These are phyloP conservation scores for Magnolia officinalis DNA, from an alignment of 164 flowering plant genomes.

Conservation along the genomic window DNA sequence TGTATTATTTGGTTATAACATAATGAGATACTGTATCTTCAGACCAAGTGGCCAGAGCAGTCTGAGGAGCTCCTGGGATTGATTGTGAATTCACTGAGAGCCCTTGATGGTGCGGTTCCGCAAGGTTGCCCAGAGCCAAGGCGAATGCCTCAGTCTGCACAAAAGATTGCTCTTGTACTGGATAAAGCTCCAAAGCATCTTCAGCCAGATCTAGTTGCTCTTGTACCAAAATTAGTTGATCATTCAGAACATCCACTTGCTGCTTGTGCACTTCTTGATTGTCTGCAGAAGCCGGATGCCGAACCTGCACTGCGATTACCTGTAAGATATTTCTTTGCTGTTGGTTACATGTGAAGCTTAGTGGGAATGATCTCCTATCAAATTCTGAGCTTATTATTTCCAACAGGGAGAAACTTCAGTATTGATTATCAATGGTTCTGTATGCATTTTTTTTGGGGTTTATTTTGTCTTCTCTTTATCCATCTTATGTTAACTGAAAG, in stretches of 20 bases:
- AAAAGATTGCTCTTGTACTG: conserved; percentile 86
- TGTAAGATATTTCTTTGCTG: conserved; percentile 38
- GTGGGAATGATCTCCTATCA: neutral
- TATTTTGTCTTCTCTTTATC: neutral
- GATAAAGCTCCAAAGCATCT: conserved; percentile 98
- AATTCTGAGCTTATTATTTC: neutral
- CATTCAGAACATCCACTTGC: conserved; percentile 94
- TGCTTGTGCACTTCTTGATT: conserved; percentile 84
- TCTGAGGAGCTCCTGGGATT: conserved; percentile 99
- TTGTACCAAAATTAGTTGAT: conserved; percentile 94
- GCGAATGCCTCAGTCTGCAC: conserved; percentile 88
- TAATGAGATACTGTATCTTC: conserved; percentile 16
- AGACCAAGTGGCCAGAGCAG: conserved; percentile 88
- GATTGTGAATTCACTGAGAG: conserved; percentile 90
- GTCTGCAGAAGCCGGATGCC: conserved; percentile 78
- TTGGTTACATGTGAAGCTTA: neutral
- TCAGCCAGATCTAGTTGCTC: conserved; percentile 80
- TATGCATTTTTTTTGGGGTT: neutral
- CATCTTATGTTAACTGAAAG: neutral
- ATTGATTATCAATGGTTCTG: neutral
- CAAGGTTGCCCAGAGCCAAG: conserved; percentile 95
- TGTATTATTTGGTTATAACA: conserved; percentile 4
- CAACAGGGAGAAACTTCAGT: neutral
- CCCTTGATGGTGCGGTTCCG: conserved; percentile 91
- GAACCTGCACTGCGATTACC: conserved; percentile 73